Evolutionary conservation across 164 flowering plant genomes (phyloP).

Genomic region (Platanus orientalis): DNA sequence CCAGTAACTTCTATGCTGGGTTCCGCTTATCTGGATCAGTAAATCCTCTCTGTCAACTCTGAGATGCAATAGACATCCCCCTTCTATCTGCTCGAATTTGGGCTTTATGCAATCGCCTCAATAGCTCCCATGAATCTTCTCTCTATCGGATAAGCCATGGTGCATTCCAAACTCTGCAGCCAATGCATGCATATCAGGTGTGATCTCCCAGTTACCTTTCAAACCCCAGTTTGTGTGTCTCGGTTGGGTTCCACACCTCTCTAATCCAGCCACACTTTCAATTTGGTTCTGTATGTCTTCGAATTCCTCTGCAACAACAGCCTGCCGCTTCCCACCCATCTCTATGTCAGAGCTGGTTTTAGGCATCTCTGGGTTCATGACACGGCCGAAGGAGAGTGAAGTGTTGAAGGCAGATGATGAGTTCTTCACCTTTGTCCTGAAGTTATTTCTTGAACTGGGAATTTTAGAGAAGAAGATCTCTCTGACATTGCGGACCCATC

Average conservation of each 20-base stretch:
- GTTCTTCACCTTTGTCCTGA: slow-evolving; percentile 43
- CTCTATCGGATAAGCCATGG: slow-evolving; percentile 18
- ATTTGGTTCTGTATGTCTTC: slow-evolving; percentile 56
- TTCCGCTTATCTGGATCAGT: neutral
- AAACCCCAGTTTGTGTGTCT: slow-evolving; percentile 31
- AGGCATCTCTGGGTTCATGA: slow-evolving; percentile 42
- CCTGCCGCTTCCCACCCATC: slow-evolving; percentile 45
- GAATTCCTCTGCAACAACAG: slow-evolving; percentile 55
- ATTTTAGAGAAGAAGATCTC: slow-evolving; percentile 54
- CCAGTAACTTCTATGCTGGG: neutral
- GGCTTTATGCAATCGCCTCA: slow-evolving; percentile 5
- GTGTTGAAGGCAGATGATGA: slow-evolving; percentile 14
- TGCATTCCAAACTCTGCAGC: slow-evolving; percentile 28
- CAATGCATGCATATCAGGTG: slow-evolving; percentile 36
- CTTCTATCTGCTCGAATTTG: neutral
- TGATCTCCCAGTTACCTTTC: slow-evolving; percentile 45
- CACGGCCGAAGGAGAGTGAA: slow-evolving; percentile 20
- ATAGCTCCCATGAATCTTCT: slow-evolving; percentile 22
- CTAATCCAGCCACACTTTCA: slow-evolving; percentile 31
- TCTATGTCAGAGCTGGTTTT: slow-evolving; percentile 50
- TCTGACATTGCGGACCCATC: slow-evolving; percentile 36
- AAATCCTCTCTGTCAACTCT: neutral
- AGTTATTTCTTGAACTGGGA: slow-evolving; percentile 51
- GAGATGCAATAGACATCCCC: neutral
- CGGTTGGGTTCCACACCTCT: slow-evolving; percentile 37